Base-by-base conservation (phyloP, 2,329 filamentous ascomycete genomes). In the Verticillium alfalfae region DNA sequence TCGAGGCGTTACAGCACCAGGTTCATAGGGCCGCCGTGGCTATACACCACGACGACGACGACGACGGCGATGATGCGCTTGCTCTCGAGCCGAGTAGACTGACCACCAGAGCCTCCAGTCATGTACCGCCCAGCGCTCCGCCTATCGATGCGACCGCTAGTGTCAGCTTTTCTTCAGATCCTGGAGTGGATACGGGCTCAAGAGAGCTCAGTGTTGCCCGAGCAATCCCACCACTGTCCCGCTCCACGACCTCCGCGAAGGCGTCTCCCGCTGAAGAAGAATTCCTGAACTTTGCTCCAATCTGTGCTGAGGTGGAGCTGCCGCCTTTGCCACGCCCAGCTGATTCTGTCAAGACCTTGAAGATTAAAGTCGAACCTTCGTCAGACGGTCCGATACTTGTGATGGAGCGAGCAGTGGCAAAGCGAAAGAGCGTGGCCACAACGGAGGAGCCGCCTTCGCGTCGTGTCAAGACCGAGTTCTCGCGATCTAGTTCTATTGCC, bases 351-450 rank as follows among this genome's bases (percentile, higher is more conserved):
- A 37, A 15, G 26, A 22, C 18, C 22, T 34, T 52, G 8, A 52
- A 52, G 13, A 67, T 85, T 31, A 85, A 86, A 66, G 61, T 72
- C n/a, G 83, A 86, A 64, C 79, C 15, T 2, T 83, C 80, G 5
- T 87, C 84, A 0, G 83, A 86, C 61, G 69, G 68, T 2, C 82
- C 80, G 0, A 71, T 85, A 1, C 67, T 87, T 6, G 70, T 86
- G 2, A 84, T 77, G 3, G 82, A 84, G 63, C 78, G 81, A 15
- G 68, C 69, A 18, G 69, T 85, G 1, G 77, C 77, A 56, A 85
- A 84, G 66, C 75, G 81, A 57, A 83, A 79, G 66, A 16, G 63
- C 65, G 10, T 58, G 9, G 56, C 62, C 3, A 66, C 72, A 10
- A 9, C 60, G 3, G 67, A 66, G 4, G 64, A 67, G n/a, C 62